Percentiles rank a stretch among this genome's conserved stretches.
Evolutionary conservation across 306 rosid species (phyloP).

Genomic region (Dryas alaskensis): DNA sequence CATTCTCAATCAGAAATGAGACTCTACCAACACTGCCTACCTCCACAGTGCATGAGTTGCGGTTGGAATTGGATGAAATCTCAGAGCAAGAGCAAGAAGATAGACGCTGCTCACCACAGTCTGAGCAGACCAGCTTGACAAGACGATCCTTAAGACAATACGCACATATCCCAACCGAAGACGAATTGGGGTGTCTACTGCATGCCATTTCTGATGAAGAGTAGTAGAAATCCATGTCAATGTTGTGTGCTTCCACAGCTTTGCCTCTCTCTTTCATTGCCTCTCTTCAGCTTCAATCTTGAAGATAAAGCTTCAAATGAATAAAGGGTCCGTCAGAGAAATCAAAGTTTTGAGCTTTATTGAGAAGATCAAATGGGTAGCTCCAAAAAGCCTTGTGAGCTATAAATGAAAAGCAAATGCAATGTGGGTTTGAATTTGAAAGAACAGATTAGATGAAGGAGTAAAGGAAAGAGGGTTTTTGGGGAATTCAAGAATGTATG

Average conservation of each 20-base stretch:
- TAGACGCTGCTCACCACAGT: constrained; percentile 97
- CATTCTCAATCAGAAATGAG: constrained; percentile 87
- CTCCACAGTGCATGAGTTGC: constrained; percentile 81
- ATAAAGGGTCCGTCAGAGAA: background rate
- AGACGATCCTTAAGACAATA: constrained; percentile 83
- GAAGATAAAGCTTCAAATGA: constrained; percentile 14
- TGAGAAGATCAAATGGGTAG: constrained; percentile 9
- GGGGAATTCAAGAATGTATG: constrained; percentile 34
- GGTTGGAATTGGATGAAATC: constrained; percentile 68
- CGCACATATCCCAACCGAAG: constrained; percentile 84
- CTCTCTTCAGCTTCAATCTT: constrained; percentile 7
- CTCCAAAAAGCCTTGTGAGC: background rate
- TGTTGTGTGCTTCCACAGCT: constrained; percentile 46
- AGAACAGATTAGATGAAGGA: constrained; percentile 5
- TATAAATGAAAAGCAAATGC: constrained; percentile 9
- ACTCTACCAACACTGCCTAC: constrained; percentile 92
- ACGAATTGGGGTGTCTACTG: constrained; percentile 76
- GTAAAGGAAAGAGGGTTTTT: constrained; percentile 3
- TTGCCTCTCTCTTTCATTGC: constrained; percentile 81
- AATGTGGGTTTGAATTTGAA: constrained; percentile 3
- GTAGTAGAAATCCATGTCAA: constrained; percentile 69
- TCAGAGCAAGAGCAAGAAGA: constrained; percentile 98
- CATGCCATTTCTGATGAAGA: constrained; percentile 73
- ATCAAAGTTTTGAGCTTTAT: background rate
- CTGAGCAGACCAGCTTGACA: constrained; percentile 78